Evolutionary conservation across 2,329 filamentous ascomycete genomes (phyloP).

Genomic region (Rhytidhysteron rufulum): DNA sequence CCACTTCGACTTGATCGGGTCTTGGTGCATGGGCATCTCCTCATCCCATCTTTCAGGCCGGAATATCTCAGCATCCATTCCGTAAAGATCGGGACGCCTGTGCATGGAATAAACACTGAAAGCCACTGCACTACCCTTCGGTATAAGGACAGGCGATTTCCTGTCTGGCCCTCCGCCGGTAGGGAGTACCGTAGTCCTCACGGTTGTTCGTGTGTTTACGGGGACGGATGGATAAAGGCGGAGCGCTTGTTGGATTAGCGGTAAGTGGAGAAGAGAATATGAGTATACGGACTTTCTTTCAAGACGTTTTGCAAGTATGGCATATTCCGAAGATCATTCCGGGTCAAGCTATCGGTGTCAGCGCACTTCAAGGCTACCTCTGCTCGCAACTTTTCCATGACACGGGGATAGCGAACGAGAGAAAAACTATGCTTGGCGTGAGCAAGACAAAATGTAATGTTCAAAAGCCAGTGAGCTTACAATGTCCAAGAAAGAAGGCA

Average conservation of each 20-base stretch:
- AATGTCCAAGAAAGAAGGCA: conserved; percentile 73
- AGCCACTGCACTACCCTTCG: conserved; percentile 19
- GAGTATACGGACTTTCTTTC: conserved; percentile 18
- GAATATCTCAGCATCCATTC: conserved; percentile 33
- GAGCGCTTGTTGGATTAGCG: conserved; percentile 9
- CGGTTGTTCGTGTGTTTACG: conserved; percentile 23
- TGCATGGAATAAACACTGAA: conserved; percentile 32
- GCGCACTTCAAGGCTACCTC: too few relatives aligned
- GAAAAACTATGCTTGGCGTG: too few relatives aligned
- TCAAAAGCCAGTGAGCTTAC: too few relatives aligned
- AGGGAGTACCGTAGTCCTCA: conserved; percentile 31
- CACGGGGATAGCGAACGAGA: too few relatives aligned
- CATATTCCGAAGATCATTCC: conserved; percentile 22
- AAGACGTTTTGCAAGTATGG: conserved; percentile 29
- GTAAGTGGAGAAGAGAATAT: background rate
- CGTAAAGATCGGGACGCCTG: conserved; percentile 33
- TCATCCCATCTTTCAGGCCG: conserved; percentile 33
- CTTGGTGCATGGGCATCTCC: too few relatives aligned
- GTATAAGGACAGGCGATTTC: conserved; percentile 27
- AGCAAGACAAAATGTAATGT: too few relatives aligned
- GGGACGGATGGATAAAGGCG: conserved; percentile 33
- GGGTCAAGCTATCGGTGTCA: background rate
- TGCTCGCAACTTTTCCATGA: too few relatives aligned
- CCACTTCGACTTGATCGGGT: too few relatives aligned
- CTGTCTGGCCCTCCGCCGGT: conserved; percentile 33